Base-by-base conservation (phyloP, 805 yeast genomes). In the Saccharomyces eubayanus region DNA sequence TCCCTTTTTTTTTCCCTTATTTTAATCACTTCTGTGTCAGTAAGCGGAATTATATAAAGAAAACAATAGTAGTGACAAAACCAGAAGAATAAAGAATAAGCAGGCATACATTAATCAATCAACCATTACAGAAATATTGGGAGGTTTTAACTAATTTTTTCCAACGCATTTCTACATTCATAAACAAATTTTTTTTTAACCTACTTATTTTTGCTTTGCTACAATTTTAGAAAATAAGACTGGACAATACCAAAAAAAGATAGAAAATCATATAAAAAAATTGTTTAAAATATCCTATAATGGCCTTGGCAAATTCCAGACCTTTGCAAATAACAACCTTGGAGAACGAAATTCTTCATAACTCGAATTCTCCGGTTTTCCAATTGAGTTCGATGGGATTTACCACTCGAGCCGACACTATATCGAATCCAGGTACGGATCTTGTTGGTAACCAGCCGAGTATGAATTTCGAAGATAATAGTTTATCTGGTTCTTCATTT, bases 241-340 rank as follows among this genome's bases (percentile, higher is more conserved):
- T 12, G 21, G 20, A 46, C 10, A 46, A 46, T 53, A 27, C 43
- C 46, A 48, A 47, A 36, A 36, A 36, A 36, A 16, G 14, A n/a
- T 12, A 16, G 20, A 20, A 46, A 46, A 46, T 9, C n/a, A 27
- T n/a, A 46, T 46, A 46, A 46, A 27, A 46, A 46, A 46, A 14
- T 28, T 14, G 48, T 10, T 45, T 45, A 45, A 52, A 27, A 27
- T 20, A 31, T 24, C 47, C 28, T 24, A 63, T 29, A 48, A 82
- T 82, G 87, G 87, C 87, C 54, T 75, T 82, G 71, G 82, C 87
- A 57, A 83, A 82, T 65, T 78, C 84, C 74, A 80, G 85, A 75
- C 85, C 85, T 28, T 74, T 80, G 51, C 79, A 77, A 36, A 72
- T 81, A 60, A 79, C 83, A 45, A 64, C 67, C 10, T 66, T 71